Evolutionary conservation across 306 rosid genomes (phyloP).

Genomic region (Benincasa hispida): DNA sequence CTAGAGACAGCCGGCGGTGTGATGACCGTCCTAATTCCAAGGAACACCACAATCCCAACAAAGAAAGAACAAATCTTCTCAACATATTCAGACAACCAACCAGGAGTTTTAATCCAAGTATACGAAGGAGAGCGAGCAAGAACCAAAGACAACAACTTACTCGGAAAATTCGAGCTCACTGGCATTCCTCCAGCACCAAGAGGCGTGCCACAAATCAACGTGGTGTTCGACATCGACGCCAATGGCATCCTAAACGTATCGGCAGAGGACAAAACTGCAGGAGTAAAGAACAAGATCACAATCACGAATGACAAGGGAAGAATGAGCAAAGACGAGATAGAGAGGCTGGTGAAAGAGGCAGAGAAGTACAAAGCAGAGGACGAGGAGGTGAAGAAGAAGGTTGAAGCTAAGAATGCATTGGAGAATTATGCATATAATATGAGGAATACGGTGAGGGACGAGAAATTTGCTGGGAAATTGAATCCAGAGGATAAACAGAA

Average conservation of each 20-base stretch:
- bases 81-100: slow-evolving; percentile 67
- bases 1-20: slow-evolving; percentile 79
- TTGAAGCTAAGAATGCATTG: slow-evolving; percentile 65
- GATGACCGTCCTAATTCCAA: slow-evolving; percentile 61
- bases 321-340: slow-evolving; percentile 73
- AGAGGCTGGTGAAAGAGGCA: slow-evolving; percentile 74
- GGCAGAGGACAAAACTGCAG: slow-evolving; percentile 77
- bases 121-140: slow-evolving; percentile 70
- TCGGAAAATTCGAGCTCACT: slow-evolving; percentile 62
- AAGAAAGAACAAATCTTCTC: slow-evolving; percentile 82
- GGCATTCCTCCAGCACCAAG: slow-evolving; percentile 84
- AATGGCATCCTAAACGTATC: slow-evolving; percentile 65
- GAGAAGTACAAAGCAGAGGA: slow-evolving; percentile 80
- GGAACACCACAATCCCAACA: slow-evolving; percentile 71
- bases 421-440: slow-evolving; percentile 82
- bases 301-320: slow-evolving; percentile 76
- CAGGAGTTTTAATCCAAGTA: slow-evolving; percentile 77
- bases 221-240: slow-evolving; percentile 57
- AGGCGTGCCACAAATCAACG: slow-evolving; percentile 74
- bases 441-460: slow-evolving; percentile 71
- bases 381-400: slow-evolving; percentile 78
- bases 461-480: slow-evolving; percentile 51
- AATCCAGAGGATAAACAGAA: slow-evolving; percentile 34
- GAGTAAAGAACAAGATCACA: slow-evolving; percentile 80
- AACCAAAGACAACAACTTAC: slow-evolving; percentile 59